These are phyloP conservation scores for Dactylis glomerata DNA, from an alignment of 176 grass and related monocot genomes.

Conservation along the genomic window DNA sequence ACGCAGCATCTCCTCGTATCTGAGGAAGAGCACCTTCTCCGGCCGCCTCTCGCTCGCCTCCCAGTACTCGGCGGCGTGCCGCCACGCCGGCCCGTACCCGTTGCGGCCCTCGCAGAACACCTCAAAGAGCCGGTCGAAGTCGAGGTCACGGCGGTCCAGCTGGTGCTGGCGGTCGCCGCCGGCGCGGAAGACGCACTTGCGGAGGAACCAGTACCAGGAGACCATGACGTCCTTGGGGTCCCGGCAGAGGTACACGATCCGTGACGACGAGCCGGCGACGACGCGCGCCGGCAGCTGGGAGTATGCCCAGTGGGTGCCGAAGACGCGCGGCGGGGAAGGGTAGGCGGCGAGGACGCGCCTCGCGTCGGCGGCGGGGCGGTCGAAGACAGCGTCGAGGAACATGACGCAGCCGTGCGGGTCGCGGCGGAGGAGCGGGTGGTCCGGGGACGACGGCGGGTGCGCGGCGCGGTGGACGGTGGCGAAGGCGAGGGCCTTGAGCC, in stretches of 20 bases:
- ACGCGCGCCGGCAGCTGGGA: not conserved
- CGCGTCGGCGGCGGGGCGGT: not conserved
- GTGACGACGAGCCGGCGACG: not conserved
- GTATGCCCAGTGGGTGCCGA: not conserved
- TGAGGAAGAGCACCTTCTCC: too few relatives aligned
- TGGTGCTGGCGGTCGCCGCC: too few relatives aligned
- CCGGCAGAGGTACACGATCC: not conserved
- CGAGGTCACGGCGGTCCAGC: too few relatives aligned
- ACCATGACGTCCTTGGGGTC: not conserved
- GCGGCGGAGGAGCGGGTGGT: not conserved
- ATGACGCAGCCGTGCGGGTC: not conserved
- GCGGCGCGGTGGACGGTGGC: not conserved
- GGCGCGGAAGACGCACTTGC: too few relatives aligned
- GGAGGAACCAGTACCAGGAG: not conserved
- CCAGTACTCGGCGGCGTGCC: not conserved
- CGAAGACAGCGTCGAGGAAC: not conserved
- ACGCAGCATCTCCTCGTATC: not conserved
- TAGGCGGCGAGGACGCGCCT: not conserved
- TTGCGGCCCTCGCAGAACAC: not conserved
- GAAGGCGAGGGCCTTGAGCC: slow-evolving; percentile 39
- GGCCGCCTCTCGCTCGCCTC: not conserved
- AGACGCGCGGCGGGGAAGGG: not conserved
- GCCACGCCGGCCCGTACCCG: not conserved
- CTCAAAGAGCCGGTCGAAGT: not conserved
- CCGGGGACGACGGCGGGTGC: not conserved